These are phyloP conservation scores for Kalmanozyma brasiliensis DNA, from an alignment of 1,284 basidiomycete species.

Conservation along the genomic window DNA sequence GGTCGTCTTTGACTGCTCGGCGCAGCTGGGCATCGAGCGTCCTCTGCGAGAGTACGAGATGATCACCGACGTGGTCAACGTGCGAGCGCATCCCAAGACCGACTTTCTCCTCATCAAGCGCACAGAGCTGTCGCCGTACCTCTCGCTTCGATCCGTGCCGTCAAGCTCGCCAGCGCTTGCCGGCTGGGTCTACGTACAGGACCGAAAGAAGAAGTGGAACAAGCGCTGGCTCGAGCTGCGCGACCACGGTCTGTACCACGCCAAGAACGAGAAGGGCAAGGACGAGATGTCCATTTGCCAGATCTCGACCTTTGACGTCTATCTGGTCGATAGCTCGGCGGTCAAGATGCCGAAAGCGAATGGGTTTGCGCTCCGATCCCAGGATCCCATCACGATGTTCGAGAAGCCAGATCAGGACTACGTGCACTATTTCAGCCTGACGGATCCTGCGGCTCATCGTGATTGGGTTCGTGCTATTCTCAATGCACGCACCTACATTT, in stretches of 20 bases:
- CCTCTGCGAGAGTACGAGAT: conserved; percentile 66
- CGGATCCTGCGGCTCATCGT: conserved; percentile 60
- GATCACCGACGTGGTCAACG: conserved; percentile 53
- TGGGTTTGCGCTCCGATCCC: conserved; percentile 61
- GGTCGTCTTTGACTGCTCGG: conserved; percentile 62
- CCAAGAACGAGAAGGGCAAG: conserved; percentile 66
- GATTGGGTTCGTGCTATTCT: conserved; percentile 64
- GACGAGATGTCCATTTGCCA: conserved; percentile 58
- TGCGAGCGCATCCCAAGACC: conserved; percentile 38
- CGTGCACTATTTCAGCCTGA: conserved; percentile 59
- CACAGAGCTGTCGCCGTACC: conserved; percentile 57
- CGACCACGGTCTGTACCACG: conserved; percentile 62
- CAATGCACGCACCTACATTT: conserved; percentile 63
- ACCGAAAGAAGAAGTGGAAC: conserved; percentile 61
- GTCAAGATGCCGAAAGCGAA: conserved; percentile 59
- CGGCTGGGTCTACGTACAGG: conserved; percentile 62
- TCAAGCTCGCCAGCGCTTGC: conserved; percentile 54
- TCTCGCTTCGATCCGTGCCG: conserved; percentile 55
- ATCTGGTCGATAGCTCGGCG: conserved; percentile 53
- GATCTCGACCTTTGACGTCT: conserved; percentile 62
- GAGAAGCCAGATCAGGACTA: conserved; percentile 63
- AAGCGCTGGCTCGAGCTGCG: conserved; percentile 66
- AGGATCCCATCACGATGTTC: conserved; percentile 55
- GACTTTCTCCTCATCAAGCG: conserved; percentile 63
- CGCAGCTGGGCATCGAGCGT: conserved; percentile 60